Evolutionary conservation across 352 stramenopile genomes (phyloP), one percentile per base, ranked within the genome.

Genomic region (Globisporangium echinulatum): DNA sequence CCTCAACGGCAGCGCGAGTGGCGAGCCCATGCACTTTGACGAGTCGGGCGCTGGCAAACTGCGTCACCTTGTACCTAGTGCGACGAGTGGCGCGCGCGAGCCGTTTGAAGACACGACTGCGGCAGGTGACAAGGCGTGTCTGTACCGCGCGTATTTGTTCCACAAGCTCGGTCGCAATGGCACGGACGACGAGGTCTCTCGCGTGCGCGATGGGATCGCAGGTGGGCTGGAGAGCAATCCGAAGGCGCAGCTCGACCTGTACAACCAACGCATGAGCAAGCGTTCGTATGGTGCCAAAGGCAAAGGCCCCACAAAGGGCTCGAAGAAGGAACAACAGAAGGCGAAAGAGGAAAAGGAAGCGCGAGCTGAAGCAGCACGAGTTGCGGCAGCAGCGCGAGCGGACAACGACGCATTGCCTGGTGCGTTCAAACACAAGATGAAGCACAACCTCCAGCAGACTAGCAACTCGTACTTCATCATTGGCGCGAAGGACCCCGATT

Each of bases 371-470:
- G 40, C 40, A 10, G 40, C 39, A 43, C 7, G 39, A 6, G 39
- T 0, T 2, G 39, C 39, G 40, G 4, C 11, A 10, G 40, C 5
- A 46, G 40, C 40, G 7, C 5, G 8, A 46, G 40, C 40, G 40
- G 7, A 46, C 5, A 2, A 0, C 0, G 2, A 46, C 3, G 40
- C 2, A 2, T 8, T 15, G 0, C 5, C 5, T 13, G 0, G 9
- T 15, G 40, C 9, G 4, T 14, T 46, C 7, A 11, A 5, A 0
- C 40, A 46, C 40, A 10, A 46, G 2, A 10, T 15, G 8, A 46
- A 46, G 40, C 40, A 46, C 40, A 13, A 0, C 2, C 3, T 8
- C 39, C 5, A 43, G 39, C 39, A 43, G 40, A 1, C 1, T 13
- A 1, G 9, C 2, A 13, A 13, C 40, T 46, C 40, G 40, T 14